A percentile compares a stretch with the other conserved stretches of the same genome.
These are phyloP conservation scores for Vitis hybrid DNA, from an alignment of 177 flowering plant species.

Conservation along the genomic window DNA sequence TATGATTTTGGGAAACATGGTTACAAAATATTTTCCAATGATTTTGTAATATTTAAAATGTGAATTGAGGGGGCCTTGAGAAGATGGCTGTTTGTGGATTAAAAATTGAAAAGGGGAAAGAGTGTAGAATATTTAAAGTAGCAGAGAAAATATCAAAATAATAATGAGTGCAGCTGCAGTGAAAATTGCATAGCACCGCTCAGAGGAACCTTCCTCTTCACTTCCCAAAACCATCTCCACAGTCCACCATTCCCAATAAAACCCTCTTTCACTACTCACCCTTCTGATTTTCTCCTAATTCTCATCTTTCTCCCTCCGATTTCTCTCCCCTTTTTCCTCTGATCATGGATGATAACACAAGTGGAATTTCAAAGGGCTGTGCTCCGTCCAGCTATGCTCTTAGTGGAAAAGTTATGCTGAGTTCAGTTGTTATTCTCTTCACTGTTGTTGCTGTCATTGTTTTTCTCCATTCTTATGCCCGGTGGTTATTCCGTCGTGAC, in stretches of 20 bases:
- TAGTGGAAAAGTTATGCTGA: slow-evolving; percentile 31
- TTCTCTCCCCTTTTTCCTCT: background rate
- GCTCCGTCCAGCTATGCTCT: slow-evolving; percentile 18
- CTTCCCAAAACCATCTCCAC: background rate
- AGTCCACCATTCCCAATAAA: background rate
- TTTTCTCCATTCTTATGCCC: slow-evolving; percentile 20
- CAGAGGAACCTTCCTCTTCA: slow-evolving; percentile 6
- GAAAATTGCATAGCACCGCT: too few species aligned
- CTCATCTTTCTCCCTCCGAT: background rate
- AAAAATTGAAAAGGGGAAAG: too few species aligned
- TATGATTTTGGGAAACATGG: too few species aligned
- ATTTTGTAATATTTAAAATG: too few species aligned
- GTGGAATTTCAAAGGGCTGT: background rate
- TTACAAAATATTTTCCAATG: too few species aligned
- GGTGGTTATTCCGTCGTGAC: slow-evolving; percentile 3
- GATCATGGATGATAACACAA: background rate
- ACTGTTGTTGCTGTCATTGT: slow-evolving; percentile 11
- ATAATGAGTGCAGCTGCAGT: too few species aligned
- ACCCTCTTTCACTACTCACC: background rate
- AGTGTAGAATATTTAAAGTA: too few species aligned
- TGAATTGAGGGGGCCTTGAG: too few species aligned
- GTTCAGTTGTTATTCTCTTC: slow-evolving; percentile 24
- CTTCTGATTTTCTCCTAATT: background rate
- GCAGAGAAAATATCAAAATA: too few species aligned
- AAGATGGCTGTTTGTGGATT: too few species aligned